Evolutionary conservation across 805 yeast species (phyloP).

Genomic region (Groenewaldozyma salmanticensis): DNA sequence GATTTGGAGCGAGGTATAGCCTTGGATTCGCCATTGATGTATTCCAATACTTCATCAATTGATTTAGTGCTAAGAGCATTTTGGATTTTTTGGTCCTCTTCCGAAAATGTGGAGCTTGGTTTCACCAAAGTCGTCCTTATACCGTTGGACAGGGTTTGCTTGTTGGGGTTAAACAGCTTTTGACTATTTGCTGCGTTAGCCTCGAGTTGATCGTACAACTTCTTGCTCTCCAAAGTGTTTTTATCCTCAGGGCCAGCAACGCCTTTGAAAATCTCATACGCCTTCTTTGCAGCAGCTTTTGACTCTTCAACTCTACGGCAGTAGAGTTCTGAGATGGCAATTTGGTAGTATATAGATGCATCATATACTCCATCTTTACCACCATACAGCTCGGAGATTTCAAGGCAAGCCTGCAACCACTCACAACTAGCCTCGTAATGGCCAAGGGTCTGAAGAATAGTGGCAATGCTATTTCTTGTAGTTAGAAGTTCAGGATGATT

Average conservation of each 20-base stretch:
- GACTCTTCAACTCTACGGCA: slow-evolving; percentile 35
- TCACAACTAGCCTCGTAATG: slow-evolving; percentile 39
- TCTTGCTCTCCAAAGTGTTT: slow-evolving; percentile 56
- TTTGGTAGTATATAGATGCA: slow-evolving; percentile 59
- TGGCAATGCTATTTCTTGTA: slow-evolving; percentile 51
- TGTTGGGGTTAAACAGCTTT: slow-evolving; percentile 34
- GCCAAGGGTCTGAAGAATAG: slow-evolving; percentile 46
- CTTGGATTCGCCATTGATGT: slow-evolving; percentile 46
- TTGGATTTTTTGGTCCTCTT: not conserved
- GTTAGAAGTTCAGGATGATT: slow-evolving; percentile 64
- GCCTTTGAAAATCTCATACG: slow-evolving; percentile 47
- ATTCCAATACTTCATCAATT: slow-evolving; percentile 62
- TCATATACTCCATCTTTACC: slow-evolving; percentile 54
- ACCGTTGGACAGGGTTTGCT: not conserved
- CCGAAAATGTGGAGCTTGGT: not conserved
- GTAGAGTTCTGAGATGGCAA: slow-evolving; percentile 47
- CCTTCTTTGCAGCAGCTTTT: slow-evolving; percentile 46
- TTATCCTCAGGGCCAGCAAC: slow-evolving; percentile 60
- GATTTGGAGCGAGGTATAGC: slow-evolving; percentile 24
- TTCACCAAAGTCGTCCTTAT: not conserved
- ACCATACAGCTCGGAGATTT: slow-evolving; percentile 39
- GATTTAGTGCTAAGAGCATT: slow-evolving; percentile 47
- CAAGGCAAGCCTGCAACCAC: slow-evolving; percentile 46
- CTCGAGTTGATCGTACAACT: slow-evolving; percentile 48
- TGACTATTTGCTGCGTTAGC: slow-evolving; percentile 29